Percentiles rank a stretch among this genome's conserved stretches.
Evolutionary conservation across 2,329 filamentous ascomycete species (phyloP).

Genomic region (Tothia fuscella): DNA sequence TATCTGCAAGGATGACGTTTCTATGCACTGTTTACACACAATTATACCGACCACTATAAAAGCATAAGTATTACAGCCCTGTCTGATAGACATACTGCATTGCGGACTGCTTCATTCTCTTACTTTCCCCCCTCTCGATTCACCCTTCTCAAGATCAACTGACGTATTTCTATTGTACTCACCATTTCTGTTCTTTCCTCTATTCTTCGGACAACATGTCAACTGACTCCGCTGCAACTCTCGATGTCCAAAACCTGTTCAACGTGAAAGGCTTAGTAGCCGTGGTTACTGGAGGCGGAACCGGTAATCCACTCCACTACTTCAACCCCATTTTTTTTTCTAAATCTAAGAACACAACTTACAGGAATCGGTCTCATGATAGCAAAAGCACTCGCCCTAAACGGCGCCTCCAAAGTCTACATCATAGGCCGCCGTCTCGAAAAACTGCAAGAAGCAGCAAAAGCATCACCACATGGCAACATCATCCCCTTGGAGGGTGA

Average conservation of each 20-base stretch:
- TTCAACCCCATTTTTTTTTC: neutral
- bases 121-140: no score
- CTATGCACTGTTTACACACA: no score
- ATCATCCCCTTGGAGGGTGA: constrained; percentile 32
- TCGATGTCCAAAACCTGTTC: constrained; percentile 28
- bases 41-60: no score
- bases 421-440: constrained; percentile 32
- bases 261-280: constrained; percentile 40
- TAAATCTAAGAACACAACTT: neutral
- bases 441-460: constrained; percentile 29
- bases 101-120: no score
- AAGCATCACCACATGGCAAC: constrained; percentile 15
- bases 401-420: constrained; percentile 31
- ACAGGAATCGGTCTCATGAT: constrained; percentile 24
- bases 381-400: constrained; percentile 29
- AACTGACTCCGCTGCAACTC: neutral
- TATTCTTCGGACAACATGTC: no score
- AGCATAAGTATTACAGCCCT: no score
- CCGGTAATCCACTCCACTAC: constrained; percentile 16
- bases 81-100: no score
- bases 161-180: no score
- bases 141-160: no score
- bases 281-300: constrained; percentile 42
- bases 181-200: no score
- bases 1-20: no score